phyloP scores from a whole-genome alignment of 257 asterid genomes.

The Nyctanthes arbortristis region DNA sequence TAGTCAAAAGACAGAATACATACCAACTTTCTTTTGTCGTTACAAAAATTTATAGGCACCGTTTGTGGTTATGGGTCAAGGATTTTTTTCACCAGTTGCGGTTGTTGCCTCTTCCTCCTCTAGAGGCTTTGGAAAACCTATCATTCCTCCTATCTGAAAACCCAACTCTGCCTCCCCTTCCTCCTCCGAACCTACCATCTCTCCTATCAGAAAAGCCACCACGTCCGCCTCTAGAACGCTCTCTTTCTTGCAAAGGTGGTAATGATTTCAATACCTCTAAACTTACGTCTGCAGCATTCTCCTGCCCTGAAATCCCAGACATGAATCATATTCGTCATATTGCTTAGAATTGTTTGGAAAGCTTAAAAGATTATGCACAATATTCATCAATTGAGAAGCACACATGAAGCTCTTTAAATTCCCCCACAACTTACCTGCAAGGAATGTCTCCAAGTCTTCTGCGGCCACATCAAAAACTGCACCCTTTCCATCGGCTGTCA shows the following conservation, averaged over 20 bases:
- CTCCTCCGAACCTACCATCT: slow-evolving; percentile 34
- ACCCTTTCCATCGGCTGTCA: slow-evolving; percentile 90
- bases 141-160: slow-evolving; percentile 32
- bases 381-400: neutral
- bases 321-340: neutral
- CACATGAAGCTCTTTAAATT: neutral
- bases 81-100: slow-evolving; percentile 53
- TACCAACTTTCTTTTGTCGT: slow-evolving; percentile 12
- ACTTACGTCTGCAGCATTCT: slow-evolving; percentile 62
- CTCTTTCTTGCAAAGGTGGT: slow-evolving; percentile 78
- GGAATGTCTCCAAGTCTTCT: slow-evolving; percentile 64
- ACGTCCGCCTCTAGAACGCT: slow-evolving; percentile 62
- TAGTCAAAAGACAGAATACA: neutral
- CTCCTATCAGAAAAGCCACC: slow-evolving; percentile 44
- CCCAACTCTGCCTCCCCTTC: slow-evolving; percentile 42
- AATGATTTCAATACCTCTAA: slow-evolving; percentile 58
- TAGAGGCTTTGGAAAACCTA: slow-evolving; percentile 29
- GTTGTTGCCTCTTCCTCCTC: slow-evolving; percentile 35
- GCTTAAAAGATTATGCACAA: neutral
- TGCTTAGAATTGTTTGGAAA: neutral
- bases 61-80: neutral
- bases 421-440: slow-evolving; percentile 52
- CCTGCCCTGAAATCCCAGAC: slow-evolving; percentile 44
- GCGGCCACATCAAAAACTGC: slow-evolving; percentile 87
- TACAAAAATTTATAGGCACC: slow-evolving; percentile 35